Percentiles rank a stretch among this genome's conserved stretches.
Evolutionary conservation across 441 rosid species (phyloP).

Genomic region (Syzygium malaccense): DNA sequence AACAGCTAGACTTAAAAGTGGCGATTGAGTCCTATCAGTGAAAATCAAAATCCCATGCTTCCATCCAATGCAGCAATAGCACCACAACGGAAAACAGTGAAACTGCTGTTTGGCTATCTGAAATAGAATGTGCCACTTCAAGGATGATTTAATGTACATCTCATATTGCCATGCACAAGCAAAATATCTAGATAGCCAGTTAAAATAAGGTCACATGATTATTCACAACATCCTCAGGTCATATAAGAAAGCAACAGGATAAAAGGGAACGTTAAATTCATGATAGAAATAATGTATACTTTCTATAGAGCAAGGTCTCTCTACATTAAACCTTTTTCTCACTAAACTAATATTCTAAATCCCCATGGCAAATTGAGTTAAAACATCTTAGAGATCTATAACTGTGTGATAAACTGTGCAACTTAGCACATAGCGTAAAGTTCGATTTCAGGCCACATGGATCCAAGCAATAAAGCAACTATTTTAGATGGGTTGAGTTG

Average conservation of each 20-base stretch:
- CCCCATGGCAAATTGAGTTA: neutral
- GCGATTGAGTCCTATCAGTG: neutral
- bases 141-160: neutral
- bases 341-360: neutral
- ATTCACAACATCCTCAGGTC: neutral
- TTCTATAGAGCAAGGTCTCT: neutral
- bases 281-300: neutral
- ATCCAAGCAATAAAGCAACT: neutral
- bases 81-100: neutral
- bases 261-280: neutral
- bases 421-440: neutral
- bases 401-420: neutral
- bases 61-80: neutral
- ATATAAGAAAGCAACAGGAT: neutral
- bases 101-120: neutral
- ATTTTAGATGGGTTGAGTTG: neutral
- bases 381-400: neutral
- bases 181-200: neutral
- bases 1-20: neutral
- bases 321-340: neutral
- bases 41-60: neutral
- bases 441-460: neutral
- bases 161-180: neutral
- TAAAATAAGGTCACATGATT: neutral
- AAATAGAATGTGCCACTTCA: neutral